Percentiles rank a stretch among this genome's conserved stretches.
These are phyloP conservation scores for Senna tora DNA, from an alignment of 306 rosid genomes.

Conservation along the genomic window DNA sequence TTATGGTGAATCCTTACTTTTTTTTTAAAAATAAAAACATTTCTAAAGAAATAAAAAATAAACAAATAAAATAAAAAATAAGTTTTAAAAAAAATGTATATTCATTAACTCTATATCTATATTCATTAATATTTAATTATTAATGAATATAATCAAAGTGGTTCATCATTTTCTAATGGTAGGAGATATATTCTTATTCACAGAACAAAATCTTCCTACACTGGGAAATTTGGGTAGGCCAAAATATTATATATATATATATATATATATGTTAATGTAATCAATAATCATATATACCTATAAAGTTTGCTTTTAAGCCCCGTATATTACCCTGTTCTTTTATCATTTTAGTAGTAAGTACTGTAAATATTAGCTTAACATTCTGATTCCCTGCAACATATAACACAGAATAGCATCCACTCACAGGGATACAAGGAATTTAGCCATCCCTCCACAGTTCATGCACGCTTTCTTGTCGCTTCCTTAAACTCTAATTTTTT, in stretches of 20 bases:
- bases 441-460: background rate
- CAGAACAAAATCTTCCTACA: slow-evolving; percentile 2
- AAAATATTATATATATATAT: too few relatives aligned
- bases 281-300: background rate
- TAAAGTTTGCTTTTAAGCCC: background rate
- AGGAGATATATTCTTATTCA: slow-evolving; percentile 13
- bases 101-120: too few relatives aligned
- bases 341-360: background rate
- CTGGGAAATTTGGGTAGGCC: background rate
- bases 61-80: too few relatives aligned
- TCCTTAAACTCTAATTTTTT: background rate
- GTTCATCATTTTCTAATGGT: background rate
- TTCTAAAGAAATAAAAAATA: too few relatives aligned
- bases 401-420: slow-evolving; percentile 37
- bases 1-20: too few relatives aligned
- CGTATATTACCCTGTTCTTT: background rate
- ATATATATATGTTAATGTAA: background rate
- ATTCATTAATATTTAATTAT: too few relatives aligned
- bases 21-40: too few relatives aligned
- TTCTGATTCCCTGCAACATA: slow-evolving; percentile 48
- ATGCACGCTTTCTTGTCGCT: slow-evolving; percentile 11
- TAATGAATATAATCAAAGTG: too few relatives aligned
- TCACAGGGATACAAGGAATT: slow-evolving; percentile 16
- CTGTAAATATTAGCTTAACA: background rate
- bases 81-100: too few relatives aligned